Base-by-base conservation (phyloP, 2,329 filamentous ascomycete species). In the Acrocalymma vagum region DNA sequence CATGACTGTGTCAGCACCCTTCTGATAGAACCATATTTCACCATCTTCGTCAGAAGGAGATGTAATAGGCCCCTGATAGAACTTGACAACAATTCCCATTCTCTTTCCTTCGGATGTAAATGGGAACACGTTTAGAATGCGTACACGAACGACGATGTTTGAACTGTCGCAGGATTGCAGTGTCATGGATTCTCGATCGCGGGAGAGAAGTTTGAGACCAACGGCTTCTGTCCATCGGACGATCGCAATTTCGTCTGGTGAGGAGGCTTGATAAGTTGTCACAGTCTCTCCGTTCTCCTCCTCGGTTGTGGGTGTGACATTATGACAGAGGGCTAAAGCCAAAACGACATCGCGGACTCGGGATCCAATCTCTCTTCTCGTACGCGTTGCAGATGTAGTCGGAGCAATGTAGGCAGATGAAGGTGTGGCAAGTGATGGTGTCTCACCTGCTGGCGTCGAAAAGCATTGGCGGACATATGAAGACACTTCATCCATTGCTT, bases 1-100 rank as follows among this genome's bases (percentile, higher is more conserved):
- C 95, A 99, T 99, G 51, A 99, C 93, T 0, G 94, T 97, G 67
- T 99, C 95, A 3, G 94, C 95, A 47, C 94, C 94, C 71, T 99
- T 99, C 62, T 99, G 92, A 64, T 93, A 97, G 73, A 99, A 99
- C 88, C 93, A 96, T 20, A 97, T 93, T 63, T 97, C 93, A 10
- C 88, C 85, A 30, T 78, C 78, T 1, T 79, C 75, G 3, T 78
- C 65, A 1, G 72, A 58, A 2, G 80, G 73, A 1, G 77, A 76
- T 3, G 53, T 50, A 13, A 54, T 45, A 0, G 65, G 48, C 2
- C 65, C 63, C 11, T 64, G 65, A 18, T 85, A 78, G 61, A 97
- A 96, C 55, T 92, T 87, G 14, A 96, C 90, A 46, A 99, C 86
- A 44, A 99, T 93, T 8, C 95, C 94, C 94, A 99, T 99, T 36